Evolutionary conservation across 2,329 filamentous ascomycete genomes (phyloP).

Genomic region (Coleophoma cylindrospora): DNA sequence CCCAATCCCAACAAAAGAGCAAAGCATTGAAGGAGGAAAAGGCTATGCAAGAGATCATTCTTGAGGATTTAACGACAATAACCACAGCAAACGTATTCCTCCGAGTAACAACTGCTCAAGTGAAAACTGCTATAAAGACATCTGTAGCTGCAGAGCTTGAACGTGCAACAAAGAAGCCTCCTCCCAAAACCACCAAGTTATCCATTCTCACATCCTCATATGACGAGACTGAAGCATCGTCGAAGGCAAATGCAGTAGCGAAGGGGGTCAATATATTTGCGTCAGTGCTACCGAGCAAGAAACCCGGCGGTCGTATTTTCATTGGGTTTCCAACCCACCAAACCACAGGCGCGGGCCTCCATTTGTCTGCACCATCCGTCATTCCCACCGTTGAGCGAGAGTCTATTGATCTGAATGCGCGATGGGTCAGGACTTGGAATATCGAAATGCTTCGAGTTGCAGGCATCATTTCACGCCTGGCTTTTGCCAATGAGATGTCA

Average conservation of each 20-base stretch:
- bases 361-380: slow-evolving; percentile 91
- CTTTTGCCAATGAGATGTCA: slow-evolving; percentile 83
- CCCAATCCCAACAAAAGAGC: slow-evolving; percentile 43
- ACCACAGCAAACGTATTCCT: slow-evolving; percentile 82
- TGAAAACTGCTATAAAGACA: slow-evolving; percentile 69
- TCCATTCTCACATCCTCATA: slow-evolving; percentile 89
- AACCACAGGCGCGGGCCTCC: slow-evolving; percentile 88
- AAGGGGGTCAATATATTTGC: slow-evolving; percentile 76
- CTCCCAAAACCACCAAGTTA: slow-evolving; percentile 80
- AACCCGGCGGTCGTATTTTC: slow-evolving; percentile 79
- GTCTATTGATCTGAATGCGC: slow-evolving; percentile 92
- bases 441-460: slow-evolving; percentile 86
- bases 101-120: slow-evolving; percentile 76
- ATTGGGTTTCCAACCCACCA: slow-evolving; percentile 98
- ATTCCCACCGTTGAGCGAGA: slow-evolving; percentile 97
- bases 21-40: slow-evolving; percentile 60
- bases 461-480: slow-evolving; percentile 83
- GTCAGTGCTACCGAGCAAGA: slow-evolving; percentile 83
- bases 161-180: slow-evolving; percentile 93
- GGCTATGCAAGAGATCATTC: slow-evolving; percentile 53
- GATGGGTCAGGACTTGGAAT: slow-evolving; percentile 95
- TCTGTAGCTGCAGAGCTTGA: slow-evolving; percentile 82
- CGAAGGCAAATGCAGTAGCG: slow-evolving; percentile 37
- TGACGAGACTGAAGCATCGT: slow-evolving; percentile 65
- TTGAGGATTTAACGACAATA: slow-evolving; percentile 66